phyloP scores from a whole-genome alignment of 1,284 basidiomycete species.

The Pseudozyma sp. region DNA sequence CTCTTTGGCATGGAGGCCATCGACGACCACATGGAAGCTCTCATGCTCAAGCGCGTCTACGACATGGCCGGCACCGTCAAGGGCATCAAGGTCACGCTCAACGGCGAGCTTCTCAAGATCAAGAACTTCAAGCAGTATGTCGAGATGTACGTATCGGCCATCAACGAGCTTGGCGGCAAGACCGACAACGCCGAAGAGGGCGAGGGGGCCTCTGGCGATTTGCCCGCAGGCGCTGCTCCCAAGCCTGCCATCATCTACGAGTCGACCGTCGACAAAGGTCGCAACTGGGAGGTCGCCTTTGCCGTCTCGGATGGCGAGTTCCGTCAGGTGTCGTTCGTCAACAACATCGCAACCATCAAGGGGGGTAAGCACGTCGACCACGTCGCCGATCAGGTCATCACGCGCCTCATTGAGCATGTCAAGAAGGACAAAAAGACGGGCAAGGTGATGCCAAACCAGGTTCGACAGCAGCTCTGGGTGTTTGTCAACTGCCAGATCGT shows the following conservation, averaged over 20 bases:
- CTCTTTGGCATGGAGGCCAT: slow-evolving; percentile 93
- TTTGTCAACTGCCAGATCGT: slow-evolving; percentile 97
- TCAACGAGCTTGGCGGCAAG: slow-evolving; percentile 68
- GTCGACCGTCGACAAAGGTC: slow-evolving; percentile 73
- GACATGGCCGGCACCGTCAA: slow-evolving; percentile 96
- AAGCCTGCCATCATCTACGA: slow-evolving; percentile 89
- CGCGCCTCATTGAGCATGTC: slow-evolving; percentile 79
- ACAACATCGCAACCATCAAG: slow-evolving; percentile 96
- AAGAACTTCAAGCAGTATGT: slow-evolving; percentile 98
- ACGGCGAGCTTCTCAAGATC: slow-evolving; percentile 91
- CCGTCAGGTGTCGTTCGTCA: slow-evolving; percentile 91
- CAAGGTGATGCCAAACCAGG: slow-evolving; percentile 88
- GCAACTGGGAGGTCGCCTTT: slow-evolving; percentile 95
- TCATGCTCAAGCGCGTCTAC: slow-evolving; percentile 94
- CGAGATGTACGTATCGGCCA: slow-evolving; percentile 80
- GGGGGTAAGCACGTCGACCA: slow-evolving; percentile 93
- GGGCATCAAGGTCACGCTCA: slow-evolving; percentile 92
- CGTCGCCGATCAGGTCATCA: slow-evolving; percentile 89
- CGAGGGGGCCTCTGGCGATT: slow-evolving; percentile 56
- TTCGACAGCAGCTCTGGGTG: slow-evolving; percentile 98
- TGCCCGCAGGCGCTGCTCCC: slow-evolving; percentile 75
- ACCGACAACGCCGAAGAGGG: slow-evolving; percentile 31
- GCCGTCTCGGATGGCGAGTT: slow-evolving; percentile 87
- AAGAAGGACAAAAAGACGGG: slow-evolving; percentile 91
- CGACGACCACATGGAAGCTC: slow-evolving; percentile 88